Evolutionary conservation across 1,139 yeast species (phyloP).

Genomic region (Casaregolazyma suthepensis): DNA sequence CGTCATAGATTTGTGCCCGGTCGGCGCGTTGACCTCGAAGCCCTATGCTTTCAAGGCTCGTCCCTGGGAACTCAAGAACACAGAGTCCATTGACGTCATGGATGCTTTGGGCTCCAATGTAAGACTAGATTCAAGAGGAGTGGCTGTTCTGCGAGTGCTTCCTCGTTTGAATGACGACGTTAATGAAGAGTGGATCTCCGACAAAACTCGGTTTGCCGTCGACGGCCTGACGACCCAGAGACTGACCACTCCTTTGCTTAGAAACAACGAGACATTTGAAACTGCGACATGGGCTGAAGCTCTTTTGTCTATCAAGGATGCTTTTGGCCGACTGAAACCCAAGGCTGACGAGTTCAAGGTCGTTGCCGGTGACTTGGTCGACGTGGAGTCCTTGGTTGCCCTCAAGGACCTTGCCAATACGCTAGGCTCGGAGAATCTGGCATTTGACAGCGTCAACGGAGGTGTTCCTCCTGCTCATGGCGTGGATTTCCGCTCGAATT

Average conservation of each 20-base stretch:
- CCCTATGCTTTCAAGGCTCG: constrained; percentile 89
- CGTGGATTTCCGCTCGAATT: constrained; percentile 71
- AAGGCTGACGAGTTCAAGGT: constrained; percentile 72
- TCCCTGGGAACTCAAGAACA: constrained; percentile 91
- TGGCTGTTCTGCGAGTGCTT: constrained; percentile 81
- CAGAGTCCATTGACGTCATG: constrained; percentile 80
- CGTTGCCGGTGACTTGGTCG: constrained; percentile 74
- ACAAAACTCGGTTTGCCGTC: constrained; percentile 78
- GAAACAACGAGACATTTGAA: constrained; percentile 64
- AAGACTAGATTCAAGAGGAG: constrained; percentile 82
- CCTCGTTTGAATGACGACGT: constrained; percentile 84
- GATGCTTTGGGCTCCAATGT: constrained; percentile 81
- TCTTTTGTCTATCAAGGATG: constrained; percentile 60
- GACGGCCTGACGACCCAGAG: constrained; percentile 87
- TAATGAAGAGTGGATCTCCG: constrained; percentile 90
- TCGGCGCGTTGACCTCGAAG: constrained; percentile 84
- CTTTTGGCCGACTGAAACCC: constrained; percentile 53
- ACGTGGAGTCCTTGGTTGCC: constrained; percentile 78
- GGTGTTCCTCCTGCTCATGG: constrained; percentile 60
- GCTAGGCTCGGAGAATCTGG: constrained; percentile 75
- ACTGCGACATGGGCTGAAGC: constrained; percentile 89
- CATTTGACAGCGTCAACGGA: constrained; percentile 60
- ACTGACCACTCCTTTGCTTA: constrained; percentile 73
- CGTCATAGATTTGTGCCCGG: constrained; percentile 85
- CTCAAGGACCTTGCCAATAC: constrained; percentile 73